Evolutionary conservation across 2,329 filamentous ascomycete genomes (phyloP).

Genomic region (Alternaria angustiovoidea): DNA sequence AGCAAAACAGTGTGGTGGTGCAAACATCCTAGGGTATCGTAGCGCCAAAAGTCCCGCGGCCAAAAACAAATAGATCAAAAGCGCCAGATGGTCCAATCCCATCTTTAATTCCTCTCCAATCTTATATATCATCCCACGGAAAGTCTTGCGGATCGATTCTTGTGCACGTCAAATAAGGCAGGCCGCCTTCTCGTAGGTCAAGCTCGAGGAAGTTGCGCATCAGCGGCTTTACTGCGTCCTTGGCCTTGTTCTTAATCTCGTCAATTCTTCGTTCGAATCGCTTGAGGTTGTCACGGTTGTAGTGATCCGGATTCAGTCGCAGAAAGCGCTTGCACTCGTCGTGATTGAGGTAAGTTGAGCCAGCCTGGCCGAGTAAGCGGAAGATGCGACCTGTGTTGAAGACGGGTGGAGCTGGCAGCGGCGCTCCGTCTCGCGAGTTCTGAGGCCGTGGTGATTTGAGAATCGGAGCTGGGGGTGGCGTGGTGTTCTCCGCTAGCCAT

Average conservation of each 20-base stretch:
- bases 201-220: constrained; percentile 87
- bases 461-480: constrained; percentile 68
- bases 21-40: constrained; percentile 24
- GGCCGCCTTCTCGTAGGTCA: constrained; percentile 66
- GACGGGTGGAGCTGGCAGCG: constrained; percentile 52
- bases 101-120: background rate
- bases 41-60: constrained; percentile 14
- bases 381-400: constrained; percentile 77
- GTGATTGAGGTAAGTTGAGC: constrained; percentile 74
- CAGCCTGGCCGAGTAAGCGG: constrained; percentile 73
- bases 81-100: constrained; percentile 11
- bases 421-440: constrained; percentile 26
- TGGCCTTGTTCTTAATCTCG: constrained; percentile 84
- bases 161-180: constrained; percentile 72
- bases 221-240: constrained; percentile 82
- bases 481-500: constrained; percentile 91
- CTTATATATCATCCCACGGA: constrained; percentile 62
- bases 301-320: constrained; percentile 81
- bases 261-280: constrained; percentile 88
- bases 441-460: constrained; percentile 55
- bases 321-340: constrained; percentile 92
- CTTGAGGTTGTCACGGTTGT: constrained; percentile 84
- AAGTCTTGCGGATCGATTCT: constrained; percentile 68
- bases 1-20: background rate
- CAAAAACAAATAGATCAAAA: constrained; percentile 8